Percentiles rank a stretch among this genome's conserved stretches.
Conservation (phyloP, 176 grass and related monocot species). For the Microstegium vimineum region DNA sequence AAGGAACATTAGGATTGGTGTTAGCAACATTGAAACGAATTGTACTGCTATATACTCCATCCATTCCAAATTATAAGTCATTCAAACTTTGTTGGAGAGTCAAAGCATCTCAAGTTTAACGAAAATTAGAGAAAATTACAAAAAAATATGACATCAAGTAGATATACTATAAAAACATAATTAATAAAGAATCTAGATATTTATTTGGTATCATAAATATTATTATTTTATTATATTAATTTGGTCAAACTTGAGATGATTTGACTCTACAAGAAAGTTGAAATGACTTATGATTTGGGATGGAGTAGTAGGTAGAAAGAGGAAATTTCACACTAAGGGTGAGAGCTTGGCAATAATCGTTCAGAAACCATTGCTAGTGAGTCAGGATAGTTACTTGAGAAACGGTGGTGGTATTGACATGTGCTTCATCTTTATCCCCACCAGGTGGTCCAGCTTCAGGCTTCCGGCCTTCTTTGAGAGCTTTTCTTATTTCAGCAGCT, state of each 20-base stretch:
- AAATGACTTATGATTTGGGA: too few species aligned
- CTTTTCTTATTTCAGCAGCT: slow-evolving; percentile 98
- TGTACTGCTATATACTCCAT: not conserved
- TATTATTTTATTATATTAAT: too few species aligned
- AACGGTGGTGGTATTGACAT: slow-evolving; percentile 25
- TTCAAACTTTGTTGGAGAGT: too few species aligned
- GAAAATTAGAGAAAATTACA: too few species aligned
- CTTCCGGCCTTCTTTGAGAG: slow-evolving; percentile 87
- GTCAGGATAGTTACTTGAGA: slow-evolving; percentile 42
- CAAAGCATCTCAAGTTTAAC: too few species aligned
- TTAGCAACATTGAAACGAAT: slow-evolving; percentile 14
- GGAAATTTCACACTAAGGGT: not conserved
- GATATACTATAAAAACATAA: too few species aligned
- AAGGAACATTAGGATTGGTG: not conserved
- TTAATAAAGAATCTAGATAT: too few species aligned
- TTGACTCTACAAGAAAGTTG: too few species aligned
- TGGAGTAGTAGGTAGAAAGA: not conserved
- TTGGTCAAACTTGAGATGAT: too few species aligned
- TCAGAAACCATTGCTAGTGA: not conserved
- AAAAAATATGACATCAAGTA: too few species aligned
- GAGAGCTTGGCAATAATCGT: not conserved
- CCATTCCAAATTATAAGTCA: too few species aligned
- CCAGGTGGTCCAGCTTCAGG: slow-evolving; percentile 95
- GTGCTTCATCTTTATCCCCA: slow-evolving; percentile 61
- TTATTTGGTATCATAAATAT: too few species aligned